Evolutionary conservation across 257 asterid species (phyloP), one percentile per base, ranked within the genome.

Genomic region (Paraleonurus japonicus): DNA sequence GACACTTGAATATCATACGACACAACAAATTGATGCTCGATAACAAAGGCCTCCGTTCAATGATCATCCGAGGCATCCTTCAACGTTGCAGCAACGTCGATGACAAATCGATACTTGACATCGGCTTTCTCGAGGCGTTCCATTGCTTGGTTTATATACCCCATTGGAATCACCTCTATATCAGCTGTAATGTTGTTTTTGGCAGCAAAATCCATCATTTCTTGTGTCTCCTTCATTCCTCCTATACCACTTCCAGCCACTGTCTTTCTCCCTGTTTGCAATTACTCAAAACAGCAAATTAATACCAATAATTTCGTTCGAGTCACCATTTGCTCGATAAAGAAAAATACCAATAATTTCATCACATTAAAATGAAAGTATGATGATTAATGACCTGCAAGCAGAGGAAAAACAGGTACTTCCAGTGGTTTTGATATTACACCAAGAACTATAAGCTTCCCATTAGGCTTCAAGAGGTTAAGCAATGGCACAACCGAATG

Each of bases 61-160:
- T 2, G 61, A 24, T 24, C 0, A 20, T n/a, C 19, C 7, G 32
- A 19, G 13, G 45, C 75, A 22, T 37, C 55, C 26, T 70, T 74
- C 71, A 79, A 26, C 1, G 79, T 43, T 15, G 70, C 70, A 37
- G 75, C 80, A 41, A 79, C 5, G 37, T 79, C 83, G 43, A 78
- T 78, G 69, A 78, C 82, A 23, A 78, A 78, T 7, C 79, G 73
- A 37, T 74, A 78, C 76, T 75, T 78, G 22, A 79, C 80, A 64
- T 79, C 83, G 5, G 76, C 76, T 58, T 74, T 79, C 61, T 43
- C 54, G 26, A 79, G 79, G 41, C 80, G 61, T 17, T 79, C 80
- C 77, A 79, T 69, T 32, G 83, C 83, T 15, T 37, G 15, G 71
- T 79, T 79, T 13, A 75, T 67, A 54, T 79, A 75, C 6, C 41